Evolutionary conservation across 192 early-diverging fungal species (phyloP), one percentile per base, ranked within the genome.

Genomic region (Bifiguratus adelaidae): DNA sequence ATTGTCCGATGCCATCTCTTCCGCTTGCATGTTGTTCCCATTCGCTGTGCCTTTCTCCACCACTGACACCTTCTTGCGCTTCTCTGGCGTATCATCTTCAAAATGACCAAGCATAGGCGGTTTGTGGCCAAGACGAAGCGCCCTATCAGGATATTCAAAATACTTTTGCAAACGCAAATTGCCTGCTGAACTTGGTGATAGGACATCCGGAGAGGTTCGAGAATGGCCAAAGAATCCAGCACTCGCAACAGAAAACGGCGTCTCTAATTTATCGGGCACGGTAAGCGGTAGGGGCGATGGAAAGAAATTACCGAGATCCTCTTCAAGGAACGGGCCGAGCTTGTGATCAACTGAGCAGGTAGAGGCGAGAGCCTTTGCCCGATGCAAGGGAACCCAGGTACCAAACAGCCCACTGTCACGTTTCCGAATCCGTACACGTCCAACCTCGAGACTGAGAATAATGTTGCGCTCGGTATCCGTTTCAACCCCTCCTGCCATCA

Each of bases 381-480:
- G 78, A 1, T 72, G 65, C 19, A 96, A 71, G 7, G 92, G 92
- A 41, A 96, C 89, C 92, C 92, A 96, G 4, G 91, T 93, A 22
- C 92, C 92, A 41, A 77, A 81, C 21, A 93, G 64, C 49, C 73
- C 67, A 23, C 78, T 81, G 19, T 76, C 69, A 30, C 74, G 73
- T 48, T 82, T 75, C 9, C 82, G 79, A 54, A 81, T 73, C 36
- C 88, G 80, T 41, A 86, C 77, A 34, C 83, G 75, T 32, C 73
- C 76, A 12, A 87, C 69, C 46, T 96, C 92, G 50, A 96, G 69
- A 40, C 84, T 85, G 20, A 96, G 71, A 6, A 91, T 79, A 36
- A 92, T 88, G 45, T 77, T 85, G 9, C 83, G 76, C 47, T 96
- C 91, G 38, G 80, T 70, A 28, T 90, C 87, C 13, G 82, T 86